Evolutionary conservation across 2,329 filamentous ascomycete species (phyloP).

Genomic region (Fusarium tricinctum): DNA sequence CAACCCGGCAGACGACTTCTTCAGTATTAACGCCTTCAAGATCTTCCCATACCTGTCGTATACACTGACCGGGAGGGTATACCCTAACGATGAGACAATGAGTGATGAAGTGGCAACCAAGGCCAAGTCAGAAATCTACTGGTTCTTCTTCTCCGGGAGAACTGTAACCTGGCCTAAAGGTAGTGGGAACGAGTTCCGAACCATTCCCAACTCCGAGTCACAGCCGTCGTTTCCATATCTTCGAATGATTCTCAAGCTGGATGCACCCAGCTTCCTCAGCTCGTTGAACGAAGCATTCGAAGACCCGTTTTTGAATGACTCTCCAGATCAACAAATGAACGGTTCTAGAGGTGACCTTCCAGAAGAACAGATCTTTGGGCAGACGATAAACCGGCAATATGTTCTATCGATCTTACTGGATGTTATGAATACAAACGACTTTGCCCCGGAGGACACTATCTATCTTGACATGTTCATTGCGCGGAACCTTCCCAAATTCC

Average conservation of each 20-base stretch:
- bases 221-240: slow-evolving; percentile 90
- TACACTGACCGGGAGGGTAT: slow-evolving; percentile 88
- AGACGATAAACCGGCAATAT: slow-evolving; percentile 90
- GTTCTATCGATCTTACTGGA: slow-evolving; percentile 91
- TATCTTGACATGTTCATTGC: slow-evolving; percentile 99
- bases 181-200: slow-evolving; percentile 71
- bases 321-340: slow-evolving; percentile 71
- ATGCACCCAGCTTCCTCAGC: slow-evolving; percentile 92
- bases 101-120: slow-evolving; percentile 77
- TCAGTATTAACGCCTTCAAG: slow-evolving; percentile 82
- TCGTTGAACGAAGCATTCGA: slow-evolving; percentile 98
- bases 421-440: slow-evolving; percentile 85
- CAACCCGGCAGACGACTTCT: slow-evolving; percentile 71
- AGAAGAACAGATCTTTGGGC: slow-evolving; percentile 75
- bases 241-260: slow-evolving; percentile 85
- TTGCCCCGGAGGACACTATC: slow-evolving; percentile 84
- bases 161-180: slow-evolving; percentile 80
- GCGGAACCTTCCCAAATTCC: slow-evolving; percentile 94
- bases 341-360: slow-evolving; percentile 66
- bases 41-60: slow-evolving; percentile 97
- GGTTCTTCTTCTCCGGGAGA: slow-evolving; percentile 91
- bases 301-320: slow-evolving; percentile 90
- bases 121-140: slow-evolving; percentile 91
- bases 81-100: slow-evolving; percentile 85
- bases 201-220: slow-evolving; percentile 66